Evolutionary conservation across 331 rosid species (phyloP).

Genomic region (Prunus yedoensis): DNA sequence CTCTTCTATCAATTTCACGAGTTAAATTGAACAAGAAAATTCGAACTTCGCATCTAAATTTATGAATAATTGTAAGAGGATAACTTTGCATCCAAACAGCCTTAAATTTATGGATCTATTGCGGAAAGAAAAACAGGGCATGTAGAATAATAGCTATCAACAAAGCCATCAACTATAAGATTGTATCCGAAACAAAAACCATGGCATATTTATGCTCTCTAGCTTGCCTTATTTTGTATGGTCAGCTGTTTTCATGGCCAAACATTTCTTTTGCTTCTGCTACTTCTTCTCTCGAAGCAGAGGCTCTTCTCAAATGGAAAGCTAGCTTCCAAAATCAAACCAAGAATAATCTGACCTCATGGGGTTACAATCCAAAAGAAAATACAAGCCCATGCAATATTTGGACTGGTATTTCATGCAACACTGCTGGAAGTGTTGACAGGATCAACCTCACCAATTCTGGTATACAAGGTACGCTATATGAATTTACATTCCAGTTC

Average conservation of each 20-base stretch:
- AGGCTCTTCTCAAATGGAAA: slow-evolving; percentile 37
- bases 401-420: slow-evolving; percentile 27
- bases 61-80: no score
- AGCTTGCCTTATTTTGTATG: slow-evolving; percentile 4
- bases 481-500: slow-evolving; percentile 9
- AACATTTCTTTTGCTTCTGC: not conserved
- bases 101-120: no score
- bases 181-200: not conserved
- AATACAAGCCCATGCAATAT: not conserved
- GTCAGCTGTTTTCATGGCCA: not conserved
- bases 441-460: slow-evolving; percentile 14
- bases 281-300: not conserved
- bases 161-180: not conserved
- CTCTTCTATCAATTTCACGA: no score
- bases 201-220: not conserved
- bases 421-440: slow-evolving; percentile 9
- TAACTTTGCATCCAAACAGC: no score
- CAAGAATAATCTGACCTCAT: slow-evolving; percentile 12
- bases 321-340: slow-evolving; percentile 17
- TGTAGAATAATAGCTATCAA: not conserved
- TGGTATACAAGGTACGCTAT: slow-evolving; percentile 19
- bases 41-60: no score
- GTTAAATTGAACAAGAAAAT: no score
- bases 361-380: slow-evolving; percentile 3
- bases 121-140: no score